phyloP scores from a whole-genome alignment of 768 basidiomycete genomes.

The Lactarius hatsudake region DNA sequence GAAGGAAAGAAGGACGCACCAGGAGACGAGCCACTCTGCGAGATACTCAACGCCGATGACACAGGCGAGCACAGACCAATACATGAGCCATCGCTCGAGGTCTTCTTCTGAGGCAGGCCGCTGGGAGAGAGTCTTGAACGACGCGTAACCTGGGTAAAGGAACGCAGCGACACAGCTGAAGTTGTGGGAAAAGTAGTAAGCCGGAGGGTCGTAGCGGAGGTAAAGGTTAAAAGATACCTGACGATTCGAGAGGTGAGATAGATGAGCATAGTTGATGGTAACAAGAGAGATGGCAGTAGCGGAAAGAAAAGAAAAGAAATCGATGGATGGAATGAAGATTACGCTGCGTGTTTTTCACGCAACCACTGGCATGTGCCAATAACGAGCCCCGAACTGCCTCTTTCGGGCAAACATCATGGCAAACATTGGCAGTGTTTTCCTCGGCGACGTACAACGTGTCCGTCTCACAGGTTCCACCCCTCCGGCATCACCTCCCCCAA shows the following conservation, averaged over 20 bases:
- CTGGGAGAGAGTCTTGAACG: constrained; percentile 90
- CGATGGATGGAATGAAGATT: neutral
- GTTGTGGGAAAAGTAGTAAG: neutral
- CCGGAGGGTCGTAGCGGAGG: neutral
- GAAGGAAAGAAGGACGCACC: constrained; percentile 47
- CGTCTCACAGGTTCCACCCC: constrained; percentile 55
- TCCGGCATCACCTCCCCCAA: constrained; percentile 43
- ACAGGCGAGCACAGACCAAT: constrained; percentile 89
- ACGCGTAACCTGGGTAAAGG: constrained; percentile 91
- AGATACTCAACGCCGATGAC: constrained; percentile 80
- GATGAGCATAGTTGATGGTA: constrained; percentile 12
- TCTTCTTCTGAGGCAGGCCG: constrained; percentile 83
- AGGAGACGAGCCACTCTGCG: constrained; percentile 83
- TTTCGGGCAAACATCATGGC: constrained; percentile 38
- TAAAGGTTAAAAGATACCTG: constrained; percentile 1
- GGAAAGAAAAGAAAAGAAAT: neutral
- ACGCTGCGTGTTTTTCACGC: neutral
- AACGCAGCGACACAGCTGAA: constrained; percentile 70
- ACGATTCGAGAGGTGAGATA: constrained; percentile 22
- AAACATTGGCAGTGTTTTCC: constrained; percentile 72
- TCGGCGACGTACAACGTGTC: constrained; percentile 71
- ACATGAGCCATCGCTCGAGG: constrained; percentile 94
- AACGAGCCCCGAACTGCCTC: neutral
- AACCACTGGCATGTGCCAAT: neutral
- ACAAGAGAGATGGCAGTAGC: neutral